Evolutionary conservation across 2,329 filamentous ascomycete genomes (phyloP).

Genomic region (Aspergillus fumigatiaffinis): DNA sequence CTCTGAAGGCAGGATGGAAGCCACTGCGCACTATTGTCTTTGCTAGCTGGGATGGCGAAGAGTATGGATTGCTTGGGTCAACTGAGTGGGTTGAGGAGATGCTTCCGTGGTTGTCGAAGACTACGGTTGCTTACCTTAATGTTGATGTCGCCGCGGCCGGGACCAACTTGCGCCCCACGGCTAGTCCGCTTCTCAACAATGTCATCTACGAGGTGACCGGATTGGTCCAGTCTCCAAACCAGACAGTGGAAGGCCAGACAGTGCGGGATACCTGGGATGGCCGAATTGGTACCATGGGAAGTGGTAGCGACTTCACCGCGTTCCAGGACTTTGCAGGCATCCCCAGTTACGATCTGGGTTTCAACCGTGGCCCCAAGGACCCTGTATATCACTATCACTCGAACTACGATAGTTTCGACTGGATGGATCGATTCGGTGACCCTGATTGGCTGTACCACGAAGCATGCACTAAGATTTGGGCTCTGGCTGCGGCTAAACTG

Average conservation of each 20-base stretch:
- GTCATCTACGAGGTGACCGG: conserved; percentile 64
- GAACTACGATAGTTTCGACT: conserved; percentile 80
- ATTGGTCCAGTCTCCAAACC: conserved; percentile 67
- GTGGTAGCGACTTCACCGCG: conserved; percentile 69
- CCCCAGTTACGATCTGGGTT: conserved; percentile 62
- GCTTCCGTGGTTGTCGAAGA: conserved; percentile 69
- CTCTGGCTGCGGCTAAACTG: conserved; percentile 58
- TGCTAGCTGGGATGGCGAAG: conserved; percentile 78
- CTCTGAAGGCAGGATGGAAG: conserved; percentile 71
- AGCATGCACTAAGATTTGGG: conserved; percentile 63
- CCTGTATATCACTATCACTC: conserved; percentile 71
- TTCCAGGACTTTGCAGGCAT: conserved; percentile 71
- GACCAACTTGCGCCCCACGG: conserved; percentile 58
- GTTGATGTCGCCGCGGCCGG: conserved; percentile 72
- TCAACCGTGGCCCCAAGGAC: conserved; percentile 43
- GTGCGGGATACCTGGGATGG: conserved; percentile 65
- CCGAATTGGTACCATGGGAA: conserved; percentile 62
- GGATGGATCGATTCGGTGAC: conserved; percentile 79
- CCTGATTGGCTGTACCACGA: conserved; percentile 56
- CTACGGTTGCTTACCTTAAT: conserved; percentile 79
- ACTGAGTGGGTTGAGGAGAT: conserved; percentile 95
- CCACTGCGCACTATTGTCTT: conserved; percentile 88
- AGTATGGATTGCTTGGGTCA: conserved; percentile 80
- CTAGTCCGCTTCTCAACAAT: conserved; percentile 72
- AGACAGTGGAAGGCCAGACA: conserved; percentile 66